Evolutionary conservation across 1,139 yeast genomes (phyloP), one percentile per base, ranked within the genome.

Genomic region (Debaryomyces sp.): DNA sequence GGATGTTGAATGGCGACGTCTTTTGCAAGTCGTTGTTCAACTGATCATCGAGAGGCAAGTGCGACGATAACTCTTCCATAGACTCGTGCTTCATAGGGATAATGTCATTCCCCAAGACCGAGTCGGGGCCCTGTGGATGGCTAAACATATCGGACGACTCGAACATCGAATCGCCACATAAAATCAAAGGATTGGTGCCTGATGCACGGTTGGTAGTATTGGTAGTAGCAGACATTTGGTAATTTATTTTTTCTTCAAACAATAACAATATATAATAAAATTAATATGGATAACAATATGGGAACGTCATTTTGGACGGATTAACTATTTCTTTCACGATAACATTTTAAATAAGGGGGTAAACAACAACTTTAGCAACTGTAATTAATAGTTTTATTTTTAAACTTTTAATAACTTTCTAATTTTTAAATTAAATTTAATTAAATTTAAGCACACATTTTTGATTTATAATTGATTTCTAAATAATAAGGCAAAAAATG

Each of bases 1-100:
- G 86, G 59, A 84, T 70, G 55, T 78, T 77, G 56, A 79, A 67
- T 22, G 84, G 81, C 44, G 82, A 64, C 42, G 46, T 44, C 12
- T 46, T 39, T 17, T 37, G 41, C 32, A 45, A 21, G 10, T 49
- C 47, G 15, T 26, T 50, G 38, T 40, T 51, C 41, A 46, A 51
- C 32, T 44, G 52, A 34, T 46, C 55, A 32, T 41, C 44, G 35
- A 43, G 44, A 22, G 66, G 66, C 43, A 64, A 58, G 43, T 59
- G 56, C 10, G 59, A 56, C 12, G 63, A 54, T 41, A 63, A 55
- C 39, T 54, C 55, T 34, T 56, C 58, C 35, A 49, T 46, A 30
- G 46, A 38, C 33, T 48, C 52, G 26, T 47, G 44, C 40, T 56
- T 56, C 42, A 42, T 42, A n/a, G 51, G 35, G 22, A 49, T 41